phyloP scores from a whole-genome alignment of 2,329 filamentous ascomycete genomes.

The Stachybotrys echinatus region DNA sequence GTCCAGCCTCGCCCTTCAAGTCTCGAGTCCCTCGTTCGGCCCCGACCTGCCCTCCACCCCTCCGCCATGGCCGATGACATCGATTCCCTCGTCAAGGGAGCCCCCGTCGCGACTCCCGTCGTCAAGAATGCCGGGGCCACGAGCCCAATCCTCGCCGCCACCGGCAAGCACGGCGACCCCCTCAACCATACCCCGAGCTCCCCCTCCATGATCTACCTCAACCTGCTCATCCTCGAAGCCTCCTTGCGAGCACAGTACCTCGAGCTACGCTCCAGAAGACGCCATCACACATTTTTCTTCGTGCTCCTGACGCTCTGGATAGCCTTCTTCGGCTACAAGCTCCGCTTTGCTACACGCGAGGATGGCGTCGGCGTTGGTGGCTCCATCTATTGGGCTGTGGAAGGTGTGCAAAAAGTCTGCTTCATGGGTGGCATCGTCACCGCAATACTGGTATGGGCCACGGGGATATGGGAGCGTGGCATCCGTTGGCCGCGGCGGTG shows the following conservation, averaged over 20 bases:
- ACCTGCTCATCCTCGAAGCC: constrained; percentile 92
- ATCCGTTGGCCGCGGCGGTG: constrained; percentile 91
- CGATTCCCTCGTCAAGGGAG: constrained; percentile 90
- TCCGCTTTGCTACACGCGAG: constrained; percentile 93
- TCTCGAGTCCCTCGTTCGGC: not conserved
- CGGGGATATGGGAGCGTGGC: constrained; percentile 93
- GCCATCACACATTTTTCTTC: constrained; percentile 91
- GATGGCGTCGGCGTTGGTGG: constrained; percentile 89
- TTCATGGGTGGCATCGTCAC: constrained; percentile 89
- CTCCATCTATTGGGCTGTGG: constrained; percentile 93
- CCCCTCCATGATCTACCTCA: constrained; percentile 95
- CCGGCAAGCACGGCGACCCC: constrained; percentile 57
- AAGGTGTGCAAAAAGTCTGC: constrained; percentile 83
- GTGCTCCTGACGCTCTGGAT: constrained; percentile 77
- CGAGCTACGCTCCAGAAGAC: constrained; percentile 76
- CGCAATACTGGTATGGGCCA: constrained; percentile 82
- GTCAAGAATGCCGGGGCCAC: constrained; percentile 37
- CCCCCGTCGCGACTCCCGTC: constrained; percentile 62
- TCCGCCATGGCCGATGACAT: constrained; percentile 58
- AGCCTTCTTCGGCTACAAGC: constrained; percentile 76
- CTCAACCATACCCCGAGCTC: constrained; percentile 80
- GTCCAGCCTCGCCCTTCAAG: not conserved
- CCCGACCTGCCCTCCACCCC: not conserved
- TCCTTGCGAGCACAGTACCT: constrained; percentile 91
- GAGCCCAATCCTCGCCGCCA: constrained; percentile 36